These are phyloP conservation scores for Mallotus nudiflorus DNA, from an alignment of 345 rosid genomes.

Conservation along the genomic window DNA sequence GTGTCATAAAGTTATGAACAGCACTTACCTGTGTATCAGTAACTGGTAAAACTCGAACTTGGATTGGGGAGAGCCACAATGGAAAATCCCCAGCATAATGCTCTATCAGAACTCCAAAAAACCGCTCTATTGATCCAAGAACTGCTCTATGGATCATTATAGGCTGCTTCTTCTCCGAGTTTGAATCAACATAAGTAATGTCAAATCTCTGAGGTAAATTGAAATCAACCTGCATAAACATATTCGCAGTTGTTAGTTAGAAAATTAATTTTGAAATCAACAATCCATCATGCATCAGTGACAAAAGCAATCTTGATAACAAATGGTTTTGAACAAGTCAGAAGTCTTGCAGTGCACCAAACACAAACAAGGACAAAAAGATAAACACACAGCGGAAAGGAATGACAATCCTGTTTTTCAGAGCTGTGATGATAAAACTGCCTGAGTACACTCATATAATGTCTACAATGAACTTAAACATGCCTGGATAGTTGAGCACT, in stretches of 20 bases:
- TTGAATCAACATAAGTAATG: slow-evolving; percentile 78
- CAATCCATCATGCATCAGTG: background rate
- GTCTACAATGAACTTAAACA: background rate
- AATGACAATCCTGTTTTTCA: background rate
- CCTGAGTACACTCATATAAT: background rate
- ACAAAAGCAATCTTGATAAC: background rate
- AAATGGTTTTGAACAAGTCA: background rate
- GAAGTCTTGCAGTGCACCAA: background rate
- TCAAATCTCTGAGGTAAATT: slow-evolving; percentile 89
- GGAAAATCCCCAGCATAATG: slow-evolving; percentile 98
- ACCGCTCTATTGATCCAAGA: slow-evolving; percentile 86
- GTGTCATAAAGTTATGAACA: background rate
- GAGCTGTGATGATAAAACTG: background rate
- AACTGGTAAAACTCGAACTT: slow-evolving; percentile 87
- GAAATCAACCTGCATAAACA: slow-evolving; percentile 71
- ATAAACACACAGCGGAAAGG: background rate
- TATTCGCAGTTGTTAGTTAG: background rate
- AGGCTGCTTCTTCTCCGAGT: slow-evolving; percentile 76
- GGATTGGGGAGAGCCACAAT: slow-evolving; percentile 87
- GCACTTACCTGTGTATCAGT: slow-evolving; percentile 75
- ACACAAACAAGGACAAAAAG: background rate
- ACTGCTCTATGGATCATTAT: slow-evolving; percentile 98
- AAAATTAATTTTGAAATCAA: too few species aligned
- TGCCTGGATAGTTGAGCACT: slow-evolving; percentile 96
- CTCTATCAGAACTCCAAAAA: slow-evolving; percentile 92